Evolutionary conservation across 2,329 filamentous ascomycete species (phyloP).

Genomic region (Simplicillium sp.): DNA sequence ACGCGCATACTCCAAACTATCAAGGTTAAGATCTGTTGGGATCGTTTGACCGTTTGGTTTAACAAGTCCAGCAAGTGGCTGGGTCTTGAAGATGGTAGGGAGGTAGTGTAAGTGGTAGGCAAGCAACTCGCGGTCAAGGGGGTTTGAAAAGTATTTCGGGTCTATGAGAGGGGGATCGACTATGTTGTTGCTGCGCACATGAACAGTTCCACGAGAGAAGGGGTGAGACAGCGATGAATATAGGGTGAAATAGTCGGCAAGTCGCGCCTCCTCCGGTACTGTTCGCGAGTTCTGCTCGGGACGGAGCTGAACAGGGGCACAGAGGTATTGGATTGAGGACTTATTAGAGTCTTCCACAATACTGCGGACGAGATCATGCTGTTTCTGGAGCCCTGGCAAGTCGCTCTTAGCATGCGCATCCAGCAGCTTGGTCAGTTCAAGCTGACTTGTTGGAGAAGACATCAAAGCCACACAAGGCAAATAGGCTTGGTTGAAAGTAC

Average conservation of each 20-base stretch:
- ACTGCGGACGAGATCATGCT: background rate
- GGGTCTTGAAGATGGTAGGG: slow-evolving; percentile 21
- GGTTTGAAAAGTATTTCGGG: slow-evolving; percentile 45
- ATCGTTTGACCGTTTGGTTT: slow-evolving; percentile 18
- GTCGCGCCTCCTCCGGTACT: background rate
- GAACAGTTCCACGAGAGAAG: slow-evolving; percentile 48
- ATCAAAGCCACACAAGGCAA: too few species aligned
- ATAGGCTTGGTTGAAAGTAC: too few species aligned
- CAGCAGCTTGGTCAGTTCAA: too few species aligned
- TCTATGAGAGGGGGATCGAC: slow-evolving; percentile 39
- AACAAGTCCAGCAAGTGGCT: slow-evolving; percentile 30
- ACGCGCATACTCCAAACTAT: slow-evolving; percentile 19
- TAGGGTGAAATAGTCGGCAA: background rate
- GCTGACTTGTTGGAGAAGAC: too few species aligned
- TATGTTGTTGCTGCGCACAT: slow-evolving; percentile 36
- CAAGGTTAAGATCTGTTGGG: slow-evolving; percentile 17
- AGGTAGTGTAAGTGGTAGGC: slow-evolving; percentile 31
- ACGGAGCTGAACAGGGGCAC: background rate
- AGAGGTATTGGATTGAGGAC: background rate
- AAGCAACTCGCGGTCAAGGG: slow-evolving; percentile 45
- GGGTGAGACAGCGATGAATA: slow-evolving; percentile 40
- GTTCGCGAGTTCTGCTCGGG: background rate
- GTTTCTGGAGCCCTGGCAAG: background rate
- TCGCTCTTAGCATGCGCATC: too few species aligned
- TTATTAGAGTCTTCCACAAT: background rate